Evolutionary conservation across 306 rosid genomes (phyloP).

Genomic region (Corylus americana): DNA sequence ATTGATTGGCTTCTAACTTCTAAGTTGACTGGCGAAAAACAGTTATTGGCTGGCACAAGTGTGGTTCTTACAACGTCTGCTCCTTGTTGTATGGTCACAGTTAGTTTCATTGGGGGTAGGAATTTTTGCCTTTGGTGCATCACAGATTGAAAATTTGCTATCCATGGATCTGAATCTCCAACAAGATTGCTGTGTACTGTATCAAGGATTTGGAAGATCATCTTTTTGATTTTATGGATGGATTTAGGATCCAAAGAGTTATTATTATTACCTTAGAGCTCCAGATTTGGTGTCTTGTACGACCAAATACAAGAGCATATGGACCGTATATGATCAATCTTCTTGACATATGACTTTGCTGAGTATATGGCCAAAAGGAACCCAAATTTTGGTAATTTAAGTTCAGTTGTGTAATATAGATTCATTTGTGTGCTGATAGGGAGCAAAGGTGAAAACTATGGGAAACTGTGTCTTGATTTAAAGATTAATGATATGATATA

Average conservation of each 20-base stretch:
- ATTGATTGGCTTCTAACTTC: neutral
- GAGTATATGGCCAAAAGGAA: neutral
- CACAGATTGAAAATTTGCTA: neutral
- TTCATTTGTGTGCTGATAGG: neutral
- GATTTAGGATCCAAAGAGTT: conserved; percentile 14
- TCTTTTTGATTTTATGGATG: neutral
- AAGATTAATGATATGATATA: neutral
- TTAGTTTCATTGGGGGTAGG: neutral
- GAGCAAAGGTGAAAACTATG: neutral
- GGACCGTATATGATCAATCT: neutral
- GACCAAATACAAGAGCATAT: neutral
- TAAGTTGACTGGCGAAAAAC: neutral
- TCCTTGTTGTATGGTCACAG: neutral
- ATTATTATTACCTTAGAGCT: neutral
- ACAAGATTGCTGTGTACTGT: neutral
- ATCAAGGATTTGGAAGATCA: neutral
- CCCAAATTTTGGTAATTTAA: neutral
- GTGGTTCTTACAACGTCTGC: neutral
- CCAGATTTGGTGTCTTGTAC: neutral
- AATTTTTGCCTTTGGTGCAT: neutral
- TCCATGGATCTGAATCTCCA: neutral
- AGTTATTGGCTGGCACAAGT: neutral
- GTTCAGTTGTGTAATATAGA: neutral
- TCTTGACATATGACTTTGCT: neutral
- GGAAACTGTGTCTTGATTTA: neutral